Conservation (phyloP, 1,284 basidiomycete genomes). For the Pascua guehoae region DNA sequence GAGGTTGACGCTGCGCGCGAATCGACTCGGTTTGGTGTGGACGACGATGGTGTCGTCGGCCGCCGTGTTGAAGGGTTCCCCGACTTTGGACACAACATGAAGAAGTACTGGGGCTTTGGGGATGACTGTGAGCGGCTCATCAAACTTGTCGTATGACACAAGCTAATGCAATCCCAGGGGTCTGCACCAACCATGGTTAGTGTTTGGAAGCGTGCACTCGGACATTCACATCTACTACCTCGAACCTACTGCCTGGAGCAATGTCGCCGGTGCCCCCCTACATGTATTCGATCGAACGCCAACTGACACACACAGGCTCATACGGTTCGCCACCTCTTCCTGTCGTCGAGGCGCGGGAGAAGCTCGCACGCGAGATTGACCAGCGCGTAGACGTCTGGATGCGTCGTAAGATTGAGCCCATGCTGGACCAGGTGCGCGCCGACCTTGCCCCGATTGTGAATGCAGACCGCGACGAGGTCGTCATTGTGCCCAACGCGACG, state of each 20-base stretch:
- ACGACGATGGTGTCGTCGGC: slow-evolving; percentile 26
- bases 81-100: slow-evolving; percentile 60
- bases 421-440: slow-evolving; percentile 53
- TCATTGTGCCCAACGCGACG: slow-evolving; percentile 62
- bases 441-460: slow-evolving; percentile 61
- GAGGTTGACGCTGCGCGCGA: slow-evolving; percentile 74
- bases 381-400: slow-evolving; percentile 63
- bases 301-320: slow-evolving; percentile 53
- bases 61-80: slow-evolving; percentile 28
- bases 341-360: slow-evolving; percentile 57
- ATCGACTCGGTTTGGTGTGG: slow-evolving; percentile 50
- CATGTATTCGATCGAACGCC: background rate
- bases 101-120: slow-evolving; percentile 60
- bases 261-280: background rate
- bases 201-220: background rate
- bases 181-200: slow-evolving; percentile 65
- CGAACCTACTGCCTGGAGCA: background rate
- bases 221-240: background rate
- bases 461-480: slow-evolving; percentile 61
- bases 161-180: slow-evolving; percentile 37
- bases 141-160: background rate
- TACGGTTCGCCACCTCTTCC: slow-evolving; percentile 65
- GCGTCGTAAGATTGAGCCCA: slow-evolving; percentile 51
- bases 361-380: slow-evolving; percentile 57
- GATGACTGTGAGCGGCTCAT: slow-evolving; percentile 48